A percentile compares a stretch with the other conserved stretches of the same genome.
Conservation (phyloP, 345 rosid genomes). For the Atalantia buxifolia region DNA sequence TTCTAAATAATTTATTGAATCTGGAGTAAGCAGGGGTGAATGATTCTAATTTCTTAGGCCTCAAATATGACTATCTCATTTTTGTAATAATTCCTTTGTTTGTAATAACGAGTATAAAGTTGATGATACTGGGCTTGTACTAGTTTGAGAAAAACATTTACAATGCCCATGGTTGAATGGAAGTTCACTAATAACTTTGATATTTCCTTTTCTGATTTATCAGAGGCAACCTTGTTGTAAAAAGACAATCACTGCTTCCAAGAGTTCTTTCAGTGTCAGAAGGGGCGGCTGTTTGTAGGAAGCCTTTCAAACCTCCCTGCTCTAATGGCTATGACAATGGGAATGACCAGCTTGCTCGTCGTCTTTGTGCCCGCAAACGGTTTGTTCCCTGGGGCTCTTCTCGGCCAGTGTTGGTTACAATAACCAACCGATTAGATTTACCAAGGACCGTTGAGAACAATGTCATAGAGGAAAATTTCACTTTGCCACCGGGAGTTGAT, state of each 20-base stretch:
- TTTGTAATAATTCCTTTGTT: not conserved
- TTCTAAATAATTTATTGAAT: not conserved
- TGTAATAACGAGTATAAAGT: not conserved
- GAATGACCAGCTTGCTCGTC: slow-evolving; percentile 64
- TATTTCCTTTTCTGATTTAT: slow-evolving; percentile 7
- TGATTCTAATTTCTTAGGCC: not conserved
- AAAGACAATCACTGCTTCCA: slow-evolving; percentile 81
- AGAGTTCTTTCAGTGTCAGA: slow-evolving; percentile 79
- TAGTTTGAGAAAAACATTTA: not conserved
- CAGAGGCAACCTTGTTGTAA: slow-evolving; percentile 85
- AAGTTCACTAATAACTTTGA: not conserved
- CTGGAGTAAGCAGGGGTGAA: not conserved
- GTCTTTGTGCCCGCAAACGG: slow-evolving; percentile 82
- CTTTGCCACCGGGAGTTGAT: slow-evolving; percentile 77
- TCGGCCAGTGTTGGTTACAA: slow-evolving; percentile 51
- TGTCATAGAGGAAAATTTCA: slow-evolving; percentile 53
- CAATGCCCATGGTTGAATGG: not conserved
- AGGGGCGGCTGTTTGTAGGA: slow-evolving; percentile 89
- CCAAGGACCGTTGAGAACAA: slow-evolving; percentile 26
- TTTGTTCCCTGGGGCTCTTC: slow-evolving; percentile 96
- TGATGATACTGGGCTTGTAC: not conserved
- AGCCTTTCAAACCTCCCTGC: slow-evolving; percentile 91
- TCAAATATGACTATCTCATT: not conserved
- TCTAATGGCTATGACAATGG: slow-evolving; percentile 50
- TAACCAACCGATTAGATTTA: slow-evolving; percentile 32